A percentile compares a stretch with the other conserved stretches of the same genome.
Conservation (phyloP, 148 eudicot genomes). For the Pouteria glomerata region DNA sequence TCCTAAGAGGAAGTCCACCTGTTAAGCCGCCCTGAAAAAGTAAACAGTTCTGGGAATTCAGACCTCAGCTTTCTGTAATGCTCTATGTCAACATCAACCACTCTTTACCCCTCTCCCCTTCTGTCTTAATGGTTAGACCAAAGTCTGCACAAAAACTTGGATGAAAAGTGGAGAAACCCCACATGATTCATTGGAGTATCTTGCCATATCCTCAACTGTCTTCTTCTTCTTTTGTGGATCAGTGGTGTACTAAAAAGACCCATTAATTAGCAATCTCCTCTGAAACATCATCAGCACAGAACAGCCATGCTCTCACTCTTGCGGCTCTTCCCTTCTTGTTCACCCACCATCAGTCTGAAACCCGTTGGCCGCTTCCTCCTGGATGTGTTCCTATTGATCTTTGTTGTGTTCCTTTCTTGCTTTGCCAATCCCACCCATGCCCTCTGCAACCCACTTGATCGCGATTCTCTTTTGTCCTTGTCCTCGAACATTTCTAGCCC, state of each 20-base stretch:
- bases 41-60: constrained; percentile 17
- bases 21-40: constrained; percentile 15
- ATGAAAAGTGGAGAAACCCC: constrained; percentile 35
- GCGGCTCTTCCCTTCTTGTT: constrained; percentile 21
- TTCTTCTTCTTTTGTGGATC: constrained; percentile 18
- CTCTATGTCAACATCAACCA: constrained; percentile 17
- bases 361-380: not conserved
- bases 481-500: constrained; percentile 25
- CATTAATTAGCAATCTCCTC: constrained; percentile 12
- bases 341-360: constrained; percentile 15
- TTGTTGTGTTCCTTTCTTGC: constrained; percentile 13
- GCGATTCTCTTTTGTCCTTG: constrained; percentile 44
- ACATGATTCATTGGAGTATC: constrained; percentile 45
- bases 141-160: constrained; percentile 24
- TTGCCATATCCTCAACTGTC: not conserved
- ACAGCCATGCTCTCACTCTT: constrained; percentile 43
- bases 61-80: not conserved
- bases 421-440: constrained; percentile 31
- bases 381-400: constrained; percentile 1
- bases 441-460: constrained; percentile 45
- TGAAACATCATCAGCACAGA: constrained; percentile 19
- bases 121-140: not conserved
- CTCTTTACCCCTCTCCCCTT: not conserved
- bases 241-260: too few relatives aligned
- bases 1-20: constrained; percentile 2